Evolutionary conservation across 768 basidiomycete species (phyloP), one percentile per base, ranked within the genome.

Genomic region (Boletus tomentosulus): DNA sequence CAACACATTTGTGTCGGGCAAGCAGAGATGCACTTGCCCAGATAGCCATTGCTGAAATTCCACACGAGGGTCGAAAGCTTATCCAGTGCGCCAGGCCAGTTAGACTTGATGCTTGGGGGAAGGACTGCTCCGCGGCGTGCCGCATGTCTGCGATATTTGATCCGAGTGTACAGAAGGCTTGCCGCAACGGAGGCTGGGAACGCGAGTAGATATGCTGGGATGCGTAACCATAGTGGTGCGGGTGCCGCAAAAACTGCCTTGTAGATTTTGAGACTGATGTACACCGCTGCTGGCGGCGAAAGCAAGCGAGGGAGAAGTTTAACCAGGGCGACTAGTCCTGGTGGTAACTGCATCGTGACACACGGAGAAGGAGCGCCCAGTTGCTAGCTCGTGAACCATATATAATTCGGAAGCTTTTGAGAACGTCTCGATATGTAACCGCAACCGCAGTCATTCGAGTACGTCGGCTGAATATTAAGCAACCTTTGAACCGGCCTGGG

Each of bases 31-130:
- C 2, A 53, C 74, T 7, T 55, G 77, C 83, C 79, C 19, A 74
- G 73, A 64, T 84, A 83, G 1, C 81, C 83, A 38, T 62, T 60
- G 3, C 67, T 65, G 50, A 73, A 75, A 31, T 74, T 71, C 47
- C 69, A 57, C 48, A 73, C 65, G 69, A 80, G 63, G 13, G 30
- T 53, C n/a, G 58, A 56, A 25, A 82, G 60, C 15, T 80, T 58
- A 55, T 82, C 82, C 4, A 78, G n/a, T 54, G 76, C 79, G 25
- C 78, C 81, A 6, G 73, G 66, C 62, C 57, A 69, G 38, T 66
- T 74, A 0, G 77, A 78, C 27, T 62, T 55, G 1, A 69, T 62
- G 16, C 55, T 64, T 1, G 78, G 79, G 0, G 76, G 65, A n/a
- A 78, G 63, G 10, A 75, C 73, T 28, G 81, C 81, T 4, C 80